Percentiles rank a stretch among this genome's conserved stretches.
These are phyloP conservation scores for Cadophora malorum DNA, from an alignment of 2,329 filamentous ascomycete genomes.

Conservation along the genomic window DNA sequence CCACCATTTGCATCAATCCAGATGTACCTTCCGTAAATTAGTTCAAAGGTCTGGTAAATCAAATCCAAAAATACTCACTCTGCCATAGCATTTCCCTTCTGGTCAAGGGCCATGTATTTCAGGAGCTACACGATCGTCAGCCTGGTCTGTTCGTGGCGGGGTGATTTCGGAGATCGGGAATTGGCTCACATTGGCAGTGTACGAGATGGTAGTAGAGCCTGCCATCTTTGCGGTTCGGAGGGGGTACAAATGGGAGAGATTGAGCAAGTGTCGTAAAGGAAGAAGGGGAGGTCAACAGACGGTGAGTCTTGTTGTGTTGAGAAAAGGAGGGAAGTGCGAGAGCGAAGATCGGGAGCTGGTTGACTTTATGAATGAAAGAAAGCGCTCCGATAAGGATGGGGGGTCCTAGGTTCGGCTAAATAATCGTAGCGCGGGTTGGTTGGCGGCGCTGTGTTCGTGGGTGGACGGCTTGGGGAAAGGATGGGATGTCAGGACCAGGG, in stretches of 20 bases:
- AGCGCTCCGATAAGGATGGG: constrained; percentile 6
- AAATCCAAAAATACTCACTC: constrained; percentile 70
- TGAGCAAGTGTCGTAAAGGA: constrained; percentile 1
- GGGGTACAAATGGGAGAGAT: constrained; percentile 16
- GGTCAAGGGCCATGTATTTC: constrained; percentile 91
- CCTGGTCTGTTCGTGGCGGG: constrained; percentile 27
- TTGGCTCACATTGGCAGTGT: constrained; percentile 49
- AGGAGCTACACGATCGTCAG: constrained; percentile 67
- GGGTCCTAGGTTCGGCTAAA: not conserved
- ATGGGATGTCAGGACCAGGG: constrained; percentile 2
- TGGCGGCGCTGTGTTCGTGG: not conserved
- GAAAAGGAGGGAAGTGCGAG: constrained; percentile 9
- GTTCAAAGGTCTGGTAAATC: constrained; percentile 57
- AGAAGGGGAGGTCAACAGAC: constrained; percentile 21
- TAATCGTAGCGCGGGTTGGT: not conserved
- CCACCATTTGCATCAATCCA: constrained; percentile 89
- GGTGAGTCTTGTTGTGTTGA: constrained; percentile 24
- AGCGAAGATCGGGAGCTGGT: constrained; percentile 11
- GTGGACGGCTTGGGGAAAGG: constrained; percentile 1
- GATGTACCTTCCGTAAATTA: constrained; percentile 65
- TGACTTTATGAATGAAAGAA: constrained; percentile 11
- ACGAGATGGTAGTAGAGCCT: constrained; percentile 44
- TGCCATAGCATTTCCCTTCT: constrained; percentile 87
- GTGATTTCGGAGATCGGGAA: constrained; percentile 20
- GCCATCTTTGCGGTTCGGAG: constrained; percentile 42